Evolutionary conservation across 805 yeast genomes (phyloP), one percentile per base, ranked within the genome.

Genomic region (Metschnikowia sp.): DNA sequence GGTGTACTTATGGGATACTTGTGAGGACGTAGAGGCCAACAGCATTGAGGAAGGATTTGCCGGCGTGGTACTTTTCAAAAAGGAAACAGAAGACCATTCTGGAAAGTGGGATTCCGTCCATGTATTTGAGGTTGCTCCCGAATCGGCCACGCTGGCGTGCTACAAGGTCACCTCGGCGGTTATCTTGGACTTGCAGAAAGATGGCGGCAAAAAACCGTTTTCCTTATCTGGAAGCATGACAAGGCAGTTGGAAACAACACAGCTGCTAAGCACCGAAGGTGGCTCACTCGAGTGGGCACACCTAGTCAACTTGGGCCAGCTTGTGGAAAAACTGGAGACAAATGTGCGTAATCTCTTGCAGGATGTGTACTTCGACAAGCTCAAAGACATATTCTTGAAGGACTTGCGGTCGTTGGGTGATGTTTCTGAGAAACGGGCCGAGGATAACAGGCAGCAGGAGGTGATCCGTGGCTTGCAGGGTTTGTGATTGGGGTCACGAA

Each of bases 51-150:
- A 66, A 28, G 88, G 87, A 1, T 89, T 92, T 71, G 97, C 97
- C 4, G 98, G 98, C 18, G 97, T 90, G 5, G 90, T 83, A 12
- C 74, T 92, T 50, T 76, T 92, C 62, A 88, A 94, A 70, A 92
- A 92, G 65, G 76, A 72, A 42, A 68, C 81, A 4, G 76, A 70
- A 29, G 75, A 69, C 50, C 62, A 62, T 32, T 59, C 64, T 30
- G 87, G 91, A 11, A 72, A 76, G 42, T 92, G 99, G 99, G 96
- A 94, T 66, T 82, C 94, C 45, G 87, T 92, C 53, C 98, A 92
- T 65, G 98, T 92, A 9, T 79, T 94, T 55, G 97, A 92, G 65
- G 84, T 84, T 8, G 66, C 65, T 8, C 75, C 76, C 0, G 74
- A 70, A 39, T 57, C 66, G 18, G 55, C 66, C 7, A 50, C 64